Evolutionary conservation across 345 rosid genomes (phyloP), one percentile per base, ranked within the genome.

Genomic region (Linum trigynum): DNA sequence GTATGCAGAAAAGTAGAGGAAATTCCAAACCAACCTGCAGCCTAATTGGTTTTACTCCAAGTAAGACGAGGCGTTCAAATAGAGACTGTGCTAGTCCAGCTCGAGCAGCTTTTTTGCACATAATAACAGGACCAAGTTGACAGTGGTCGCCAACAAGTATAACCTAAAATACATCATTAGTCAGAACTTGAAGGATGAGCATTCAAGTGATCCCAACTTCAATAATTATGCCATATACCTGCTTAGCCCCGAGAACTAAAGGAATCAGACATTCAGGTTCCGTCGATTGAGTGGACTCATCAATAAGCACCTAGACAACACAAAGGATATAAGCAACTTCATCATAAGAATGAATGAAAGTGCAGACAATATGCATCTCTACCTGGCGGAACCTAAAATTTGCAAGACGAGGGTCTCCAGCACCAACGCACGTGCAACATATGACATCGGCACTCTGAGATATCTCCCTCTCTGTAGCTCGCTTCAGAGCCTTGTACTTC

Each of bases 21-120:
- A 16, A 8, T 17, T 36, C 15, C 51, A 38, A 4, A 36, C 57
- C 1, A 37, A 95, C 99, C 99, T 95, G 99, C 85, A 95, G 79
- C 75, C 99, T 89, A 61, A 95, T 95, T 62, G 99, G 99, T 78
- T 95, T 95, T 50, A 91, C 84, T 72, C 97, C 99, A 79, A 95
- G 99, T 64, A 83, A 68, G 78, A 95, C 96, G 68, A 95, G 92
- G 45, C 99, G 95, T 64, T 95, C 99, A 83, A 95, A 95, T 41
- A 95, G 86, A 56, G 97, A 95, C 71, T 95, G 99, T 5, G 97
- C 96, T 67, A 95, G 72, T 64, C 99, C 99, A 79, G 99, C 97
- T 70, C 99, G 96, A 73, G 99, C 99, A 36, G 97, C 99, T 89
- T 95, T 95, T 76, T 95, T 95, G 88, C 99, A 95, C 99, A 95